Base-by-base conservation (phyloP, 495 filamentous ascomycete genomes). In the Trichoderma virens region DNA sequence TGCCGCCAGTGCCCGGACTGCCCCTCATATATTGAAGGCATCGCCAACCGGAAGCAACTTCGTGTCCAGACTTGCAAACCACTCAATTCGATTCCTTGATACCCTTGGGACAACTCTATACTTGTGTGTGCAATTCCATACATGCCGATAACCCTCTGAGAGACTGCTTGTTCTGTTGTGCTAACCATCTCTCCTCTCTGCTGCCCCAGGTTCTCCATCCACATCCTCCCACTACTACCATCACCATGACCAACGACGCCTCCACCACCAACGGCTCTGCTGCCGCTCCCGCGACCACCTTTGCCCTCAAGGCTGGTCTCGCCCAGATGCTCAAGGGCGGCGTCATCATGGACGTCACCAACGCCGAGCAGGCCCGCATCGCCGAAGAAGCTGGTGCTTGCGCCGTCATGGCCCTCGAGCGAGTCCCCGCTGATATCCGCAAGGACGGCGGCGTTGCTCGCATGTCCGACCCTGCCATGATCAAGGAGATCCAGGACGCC, bases 301-400 rank as follows among this genome's bases (percentile, higher is more conserved):
- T 91, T 75, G 82, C 84, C 64, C 84, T 96, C 84, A 98, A 98
- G 85, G 89, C 90, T 54, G 94, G 94, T 34, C 80, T 98, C 63
- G 94, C 94, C 25, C 88, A 93, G 73, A 98, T 98, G 94, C 78
- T 98, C 72, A 96, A 98, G 80, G 94, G 94, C 73, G 94, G 94
- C 67, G 94, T 98, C 41, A 98, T 98, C 75, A 98, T 98, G 94
- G 94, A 98, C 75, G 94, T 98, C 63, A 92, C 97, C 43, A 92
- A 93, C 73, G 90, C 92, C 20, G 87, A 90, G 68, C 92, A 98
- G 85, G 93, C 94, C 59, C 90, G 89, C 78, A 97, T 98, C 70
- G 95, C 94, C 72, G 95, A 98, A 76, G 93, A 97, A 74, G 93
- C 94, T 66, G 94, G 94, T 70, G 94, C 94, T 65, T 87, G 85